Evolutionary conservation across 192 early-diverging fungal genomes (phyloP), one percentile per base, ranked within the genome.

Genomic region (Rhizoclosmatium globosum): DNA sequence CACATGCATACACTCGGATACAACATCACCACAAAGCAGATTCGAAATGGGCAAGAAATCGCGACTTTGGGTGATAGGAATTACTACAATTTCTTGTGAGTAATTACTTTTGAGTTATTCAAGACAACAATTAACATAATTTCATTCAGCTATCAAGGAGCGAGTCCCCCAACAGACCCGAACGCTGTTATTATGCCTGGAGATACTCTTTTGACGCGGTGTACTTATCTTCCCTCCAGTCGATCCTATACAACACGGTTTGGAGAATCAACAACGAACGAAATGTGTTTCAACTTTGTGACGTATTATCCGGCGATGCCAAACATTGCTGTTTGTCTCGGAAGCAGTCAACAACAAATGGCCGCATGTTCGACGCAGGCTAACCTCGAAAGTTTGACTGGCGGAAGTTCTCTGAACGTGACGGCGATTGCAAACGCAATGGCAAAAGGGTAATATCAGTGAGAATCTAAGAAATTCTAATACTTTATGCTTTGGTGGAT

Each of bases 261-360:
- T 47, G 47, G 58, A 2, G 59, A 71, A 46, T 23, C 11, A 4
- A 79, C 78, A 6, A 58, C 42, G 19, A 74, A 76, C 42, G 82
- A 83, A 71, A 81, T 79, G 74, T 83, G 82, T 68, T 81, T 64
- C 62, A 77, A 74, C 65, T 74, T 75, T 47, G 2, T 82, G 46
- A 41, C 60, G 13, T 81, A 81, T 47, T 81, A 81, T 56, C 80
- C 80, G 9, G 73, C 73, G 4, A 75, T 77, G 62, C 2, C 62
- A 1, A 46, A 50, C 1, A 57, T 77, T n/a, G 62, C 6, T 46
- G 15, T 17, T 23, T 69, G 68, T 48, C 15, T 69, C 6, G 62
- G 41, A 31, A 31, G 31, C 0, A 31, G 31, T 31, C 31, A 31
- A 31, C 31, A 31, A 31, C 31, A 31, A 31, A 31, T 31, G 31